These are phyloP conservation scores for Cetradonia linearis DNA, from an alignment of 495 filamentous ascomycete species.

Conservation along the genomic window DNA sequence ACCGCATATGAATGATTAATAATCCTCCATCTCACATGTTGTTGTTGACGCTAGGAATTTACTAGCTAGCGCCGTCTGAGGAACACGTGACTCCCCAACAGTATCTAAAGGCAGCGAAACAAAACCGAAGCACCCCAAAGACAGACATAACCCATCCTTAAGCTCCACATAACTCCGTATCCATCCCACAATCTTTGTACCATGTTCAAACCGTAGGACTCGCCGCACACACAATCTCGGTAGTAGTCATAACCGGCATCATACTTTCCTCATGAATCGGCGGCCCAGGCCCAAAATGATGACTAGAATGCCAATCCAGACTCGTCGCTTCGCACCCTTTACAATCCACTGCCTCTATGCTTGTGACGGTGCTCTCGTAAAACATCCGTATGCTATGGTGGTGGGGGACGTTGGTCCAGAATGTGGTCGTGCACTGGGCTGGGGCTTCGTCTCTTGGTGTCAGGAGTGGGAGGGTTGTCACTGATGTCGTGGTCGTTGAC, in stretches of 20 bases:
- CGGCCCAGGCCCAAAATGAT: neutral
- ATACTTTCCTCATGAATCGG: neutral
- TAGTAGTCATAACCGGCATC: neutral
- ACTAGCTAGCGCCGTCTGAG: too few species aligned
- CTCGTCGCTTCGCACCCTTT: neutral
- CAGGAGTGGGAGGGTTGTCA: neutral
- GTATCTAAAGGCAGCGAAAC: neutral
- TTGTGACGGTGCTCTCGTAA: neutral
- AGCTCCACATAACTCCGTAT: neutral
- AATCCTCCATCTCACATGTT: too few species aligned
- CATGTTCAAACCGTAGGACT: neutral
- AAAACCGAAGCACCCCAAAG: neutral
- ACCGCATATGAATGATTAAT: too few species aligned
- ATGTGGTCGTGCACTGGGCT: neutral
- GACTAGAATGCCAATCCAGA: neutral
- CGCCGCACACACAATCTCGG: neutral
- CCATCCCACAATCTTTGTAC: neutral
- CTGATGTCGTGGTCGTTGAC: neutral
- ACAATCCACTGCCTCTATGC: neutral
- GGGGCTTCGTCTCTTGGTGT: too few species aligned
- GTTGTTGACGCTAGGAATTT: too few species aligned
- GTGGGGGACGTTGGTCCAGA: neutral
- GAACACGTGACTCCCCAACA: too few species aligned
- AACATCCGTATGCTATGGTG: neutral
- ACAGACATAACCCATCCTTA: neutral